Evolutionary conservation across 352 stramenopile genomes (phyloP).

Genomic region (Phytophthora tentaculata): DNA sequence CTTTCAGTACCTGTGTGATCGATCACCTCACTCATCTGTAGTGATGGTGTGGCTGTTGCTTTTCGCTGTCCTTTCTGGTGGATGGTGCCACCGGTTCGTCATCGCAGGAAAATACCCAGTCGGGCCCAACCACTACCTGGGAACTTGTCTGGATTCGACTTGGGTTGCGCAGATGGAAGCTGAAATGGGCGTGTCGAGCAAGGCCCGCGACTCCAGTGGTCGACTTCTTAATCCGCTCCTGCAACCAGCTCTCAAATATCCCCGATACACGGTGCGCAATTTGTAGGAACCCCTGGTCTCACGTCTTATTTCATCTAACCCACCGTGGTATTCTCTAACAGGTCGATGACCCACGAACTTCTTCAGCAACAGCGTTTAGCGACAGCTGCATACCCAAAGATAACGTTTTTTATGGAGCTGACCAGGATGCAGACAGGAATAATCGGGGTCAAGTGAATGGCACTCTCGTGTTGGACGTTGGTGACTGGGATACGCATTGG

Average conservation of each 20-base stretch:
- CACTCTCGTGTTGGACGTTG: constrained; percentile 40
- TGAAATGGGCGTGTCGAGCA: constrained; percentile 22
- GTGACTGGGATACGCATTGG: constrained; percentile 53
- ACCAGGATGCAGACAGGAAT: constrained; percentile 16
- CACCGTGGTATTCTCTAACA: not conserved
- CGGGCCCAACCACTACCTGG: constrained; percentile 52
- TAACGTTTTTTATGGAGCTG: constrained; percentile 32
- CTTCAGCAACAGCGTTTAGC: constrained; percentile 12
- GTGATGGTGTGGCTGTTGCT: constrained; percentile 15
- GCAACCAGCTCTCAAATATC: constrained; percentile 38
- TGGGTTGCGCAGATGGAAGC: constrained; percentile 51
- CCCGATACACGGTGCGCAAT: constrained; percentile 34
- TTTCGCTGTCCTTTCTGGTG: not conserved
- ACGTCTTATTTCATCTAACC: not conserved
- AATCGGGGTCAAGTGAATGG: constrained; percentile 28
- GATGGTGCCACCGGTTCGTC: not conserved
- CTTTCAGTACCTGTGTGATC: too few relatives aligned
- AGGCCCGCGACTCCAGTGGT: constrained; percentile 35
- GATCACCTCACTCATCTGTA: not conserved
- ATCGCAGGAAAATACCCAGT: constrained; percentile 12
- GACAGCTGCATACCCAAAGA: constrained; percentile 17
- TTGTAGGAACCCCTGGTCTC: not conserved
- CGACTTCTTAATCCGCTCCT: constrained; percentile 53
- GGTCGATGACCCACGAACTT: constrained; percentile 18
- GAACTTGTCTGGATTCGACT: constrained; percentile 44